Evolutionary conservation across 2,329 filamentous ascomycete species (phyloP).

Genomic region (Ascochyta lentis): DNA sequence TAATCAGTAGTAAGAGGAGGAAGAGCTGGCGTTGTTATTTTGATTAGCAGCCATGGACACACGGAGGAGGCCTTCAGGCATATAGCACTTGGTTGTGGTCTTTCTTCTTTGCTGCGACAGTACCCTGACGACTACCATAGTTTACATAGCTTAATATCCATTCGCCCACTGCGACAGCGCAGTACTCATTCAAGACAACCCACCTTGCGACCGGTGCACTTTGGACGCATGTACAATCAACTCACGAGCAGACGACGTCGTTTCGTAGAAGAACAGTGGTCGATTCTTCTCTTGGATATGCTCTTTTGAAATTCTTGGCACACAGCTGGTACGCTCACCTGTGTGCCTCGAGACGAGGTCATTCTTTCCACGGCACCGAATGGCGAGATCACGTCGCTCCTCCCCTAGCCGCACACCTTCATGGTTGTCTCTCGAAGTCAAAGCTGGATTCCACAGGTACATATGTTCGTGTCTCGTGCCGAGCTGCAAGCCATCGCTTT

Average conservation of each 20-base stretch:
- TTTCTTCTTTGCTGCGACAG: neutral
- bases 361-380: neutral
- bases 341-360: conserved; percentile 2
- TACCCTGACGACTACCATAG: conserved; percentile 18
- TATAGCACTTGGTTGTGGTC: neutral
- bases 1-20: conserved; percentile 4
- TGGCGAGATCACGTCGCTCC: neutral
- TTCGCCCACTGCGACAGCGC: neutral
- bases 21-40: neutral
- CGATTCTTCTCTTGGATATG: neutral
- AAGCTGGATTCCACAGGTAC: neutral
- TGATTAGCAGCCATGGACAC: neutral
- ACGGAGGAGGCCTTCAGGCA: neutral
- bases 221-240: neutral
- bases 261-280: neutral
- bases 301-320: neutral
- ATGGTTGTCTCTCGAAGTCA: neutral
- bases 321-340: neutral
- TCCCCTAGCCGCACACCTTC: neutral
- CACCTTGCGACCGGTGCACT: neutral
- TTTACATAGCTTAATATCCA: conserved; percentile 21
- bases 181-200: neutral
- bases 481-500: neutral
- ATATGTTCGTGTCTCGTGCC: conserved; percentile 4
- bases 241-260: neutral